phyloP scores from a whole-genome alignment of 2,329 filamentous ascomycete genomes.

The Truncatella angustata region DNA sequence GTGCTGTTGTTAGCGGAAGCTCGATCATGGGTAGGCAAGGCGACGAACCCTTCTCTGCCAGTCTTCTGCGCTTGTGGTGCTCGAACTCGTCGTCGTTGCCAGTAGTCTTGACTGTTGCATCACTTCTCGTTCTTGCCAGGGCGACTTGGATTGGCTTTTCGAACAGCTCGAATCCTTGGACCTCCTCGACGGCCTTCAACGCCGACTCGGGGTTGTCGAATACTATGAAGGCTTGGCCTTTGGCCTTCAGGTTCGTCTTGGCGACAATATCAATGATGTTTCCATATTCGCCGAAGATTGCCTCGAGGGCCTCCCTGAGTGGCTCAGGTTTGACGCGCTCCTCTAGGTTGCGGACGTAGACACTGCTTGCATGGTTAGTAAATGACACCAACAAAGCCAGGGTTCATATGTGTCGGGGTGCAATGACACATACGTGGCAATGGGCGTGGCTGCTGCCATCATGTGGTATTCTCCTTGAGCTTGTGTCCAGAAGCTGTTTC shows the following conservation, averaged over 20 bases:
- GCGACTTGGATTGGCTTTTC: conserved; percentile 86
- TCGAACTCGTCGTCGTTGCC: conserved; percentile 83
- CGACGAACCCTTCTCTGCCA: conserved; percentile 82
- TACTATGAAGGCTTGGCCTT: conserved; percentile 93
- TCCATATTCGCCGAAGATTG: conserved; percentile 88
- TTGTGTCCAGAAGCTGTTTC: too few relatives aligned
- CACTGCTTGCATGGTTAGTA: conserved; percentile 37
- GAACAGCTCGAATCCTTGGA: conserved; percentile 90
- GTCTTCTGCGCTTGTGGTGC: conserved; percentile 75
- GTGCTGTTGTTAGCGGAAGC: conserved; percentile 6
- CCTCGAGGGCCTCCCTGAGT: conserved; percentile 69
- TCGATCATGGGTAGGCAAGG: neutral
- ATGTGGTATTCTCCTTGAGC: conserved; percentile 9
- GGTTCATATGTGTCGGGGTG: conserved; percentile 58
- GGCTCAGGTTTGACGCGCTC: conserved; percentile 83
- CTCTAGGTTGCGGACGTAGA: conserved; percentile 81
- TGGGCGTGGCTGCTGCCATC: conserved; percentile 42
- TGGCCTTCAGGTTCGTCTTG: conserved; percentile 86
- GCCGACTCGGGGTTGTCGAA: conserved; percentile 83
- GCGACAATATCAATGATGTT: conserved; percentile 80
- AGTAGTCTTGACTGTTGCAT: conserved; percentile 76
- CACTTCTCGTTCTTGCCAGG: conserved; percentile 78
- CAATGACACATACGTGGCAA: conserved; percentile 74
- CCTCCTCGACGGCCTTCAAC: conserved; percentile 76
- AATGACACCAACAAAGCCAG: conserved; percentile 13